A percentile compares a stretch with the other conserved stretches of the same genome.
phyloP scores from a whole-genome alignment of 2,329 filamentous ascomycete species.

The Chrysosporium queenslandicum region DNA sequence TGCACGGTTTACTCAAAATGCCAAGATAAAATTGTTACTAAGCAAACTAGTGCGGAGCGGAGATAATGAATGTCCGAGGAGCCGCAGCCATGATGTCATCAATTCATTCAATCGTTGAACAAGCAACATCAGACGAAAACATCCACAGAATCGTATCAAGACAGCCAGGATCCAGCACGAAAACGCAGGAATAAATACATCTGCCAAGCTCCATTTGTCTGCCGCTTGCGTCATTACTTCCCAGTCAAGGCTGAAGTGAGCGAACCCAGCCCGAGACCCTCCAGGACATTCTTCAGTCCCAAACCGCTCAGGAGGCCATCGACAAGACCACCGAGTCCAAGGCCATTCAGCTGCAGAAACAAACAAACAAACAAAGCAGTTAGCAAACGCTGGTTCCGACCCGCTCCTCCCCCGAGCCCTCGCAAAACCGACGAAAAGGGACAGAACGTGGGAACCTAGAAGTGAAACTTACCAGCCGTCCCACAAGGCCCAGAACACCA shows the following conservation, averaged over 20 bases:
- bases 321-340: conserved; percentile 33
- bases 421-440: no score
- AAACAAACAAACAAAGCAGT: neutral
- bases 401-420: no score
- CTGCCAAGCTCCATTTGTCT: conserved; percentile 19
- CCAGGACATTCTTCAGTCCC: conserved; percentile 48
- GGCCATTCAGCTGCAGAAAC: conserved; percentile 7
- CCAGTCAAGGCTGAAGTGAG: conserved; percentile 38
- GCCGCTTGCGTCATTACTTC: conserved; percentile 47
- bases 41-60: neutral
- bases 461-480: conserved; percentile 69
- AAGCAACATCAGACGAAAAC: no score
- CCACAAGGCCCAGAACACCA: conserved; percentile 77
- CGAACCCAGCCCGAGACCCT: conserved; percentile 44
- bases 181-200: no score
- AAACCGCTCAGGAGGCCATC: conserved; percentile 65
- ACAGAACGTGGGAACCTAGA: conserved; percentile 42
- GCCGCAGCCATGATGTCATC: neutral
- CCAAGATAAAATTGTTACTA: no score
- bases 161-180: no score
- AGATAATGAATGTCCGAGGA: neutral
- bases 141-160: no score
- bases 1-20: neutral
- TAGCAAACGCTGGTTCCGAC: no score
- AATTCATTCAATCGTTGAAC: neutral